Percentiles rank a stretch among this genome's conserved stretches.
phyloP scores from a whole-genome alignment of 805 yeast species.

The Candida easanensis region DNA sequence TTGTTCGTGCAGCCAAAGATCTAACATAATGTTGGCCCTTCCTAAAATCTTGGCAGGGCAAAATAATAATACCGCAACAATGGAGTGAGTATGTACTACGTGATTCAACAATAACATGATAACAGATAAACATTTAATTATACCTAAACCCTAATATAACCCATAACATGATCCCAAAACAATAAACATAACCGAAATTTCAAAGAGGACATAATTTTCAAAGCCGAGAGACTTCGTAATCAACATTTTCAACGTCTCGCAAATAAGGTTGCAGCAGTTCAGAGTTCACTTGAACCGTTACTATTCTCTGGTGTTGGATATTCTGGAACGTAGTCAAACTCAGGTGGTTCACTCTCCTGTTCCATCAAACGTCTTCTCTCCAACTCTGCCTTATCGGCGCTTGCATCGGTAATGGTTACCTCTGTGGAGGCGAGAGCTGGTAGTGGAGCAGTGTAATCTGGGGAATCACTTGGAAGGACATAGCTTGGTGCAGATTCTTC shows the following conservation, averaged over 20 bases:
- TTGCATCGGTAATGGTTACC: neutral
- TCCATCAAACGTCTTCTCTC: slow-evolving; percentile 35
- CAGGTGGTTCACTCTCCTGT: slow-evolving; percentile 43
- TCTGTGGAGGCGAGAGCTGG: neutral
- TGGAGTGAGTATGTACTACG: too few relatives aligned
- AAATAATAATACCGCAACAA: too few relatives aligned
- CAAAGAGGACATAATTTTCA: neutral
- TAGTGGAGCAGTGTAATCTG: slow-evolving; percentile 11
- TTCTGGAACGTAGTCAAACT: slow-evolving; percentile 29
- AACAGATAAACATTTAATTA: neutral
- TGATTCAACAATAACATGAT: too few relatives aligned
- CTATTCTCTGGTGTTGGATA: slow-evolving; percentile 14
- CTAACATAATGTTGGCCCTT: too few relatives aligned
- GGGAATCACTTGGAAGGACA: neutral
- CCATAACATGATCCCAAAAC: too few relatives aligned
- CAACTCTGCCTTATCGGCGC: slow-evolving; percentile 37
- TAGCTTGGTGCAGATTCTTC: slow-evolving; percentile 21
- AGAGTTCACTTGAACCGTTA: neutral
- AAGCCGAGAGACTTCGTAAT: neutral
- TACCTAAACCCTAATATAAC: neutral
- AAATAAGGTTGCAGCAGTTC: neutral
- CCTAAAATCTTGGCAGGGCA: too few relatives aligned
- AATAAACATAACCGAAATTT: neutral
- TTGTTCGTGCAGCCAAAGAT: too few relatives aligned
- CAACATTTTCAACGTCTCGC: neutral